These are phyloP conservation scores for Dictyostelium firmibasis DNA, from an alignment of 78 protist species.

Conservation along the genomic window DNA sequence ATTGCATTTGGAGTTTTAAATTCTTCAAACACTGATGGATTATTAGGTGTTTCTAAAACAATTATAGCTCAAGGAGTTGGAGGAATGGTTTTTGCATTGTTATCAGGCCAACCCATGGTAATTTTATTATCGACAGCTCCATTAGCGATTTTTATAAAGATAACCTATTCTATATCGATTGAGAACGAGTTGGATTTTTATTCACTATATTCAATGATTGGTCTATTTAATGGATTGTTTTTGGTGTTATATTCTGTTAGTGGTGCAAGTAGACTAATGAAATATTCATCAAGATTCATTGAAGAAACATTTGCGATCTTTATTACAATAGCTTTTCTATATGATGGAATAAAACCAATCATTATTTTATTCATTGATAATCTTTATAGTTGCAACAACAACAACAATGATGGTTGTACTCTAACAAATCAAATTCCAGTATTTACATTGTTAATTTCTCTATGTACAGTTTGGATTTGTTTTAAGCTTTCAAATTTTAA, in stretches of 20 bases:
- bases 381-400: conserved; percentile 1
- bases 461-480: conserved; percentile 23
- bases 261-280: conserved; percentile 18
- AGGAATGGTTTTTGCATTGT: conserved; percentile 11
- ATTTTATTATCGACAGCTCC: conserved; percentile 29
- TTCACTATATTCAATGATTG: conserved; percentile 10
- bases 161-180: not conserved
- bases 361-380: conserved; percentile 1
- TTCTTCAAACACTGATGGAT: not conserved
- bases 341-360: conserved; percentile 39
- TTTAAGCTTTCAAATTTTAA: conserved; percentile 20
- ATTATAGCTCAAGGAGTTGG: conserved; percentile 4
- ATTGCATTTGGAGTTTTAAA: conserved; percentile 35
- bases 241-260: not conserved
- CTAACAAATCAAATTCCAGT: not conserved
- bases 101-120: conserved; percentile 27
- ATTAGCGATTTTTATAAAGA: conserved; percentile 26
- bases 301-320: conserved; percentile 35
- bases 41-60: conserved; percentile 3
- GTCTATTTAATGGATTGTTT: conserved; percentile 10
- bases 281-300: conserved; percentile 26
- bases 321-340: conserved; percentile 25
- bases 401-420: not conserved
- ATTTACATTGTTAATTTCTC: not conserved
- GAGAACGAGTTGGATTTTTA: conserved; percentile 27